phyloP scores from a whole-genome alignment of 2,329 filamentous ascomycete species.

The Colletotrichum neosansevieriae region DNA sequence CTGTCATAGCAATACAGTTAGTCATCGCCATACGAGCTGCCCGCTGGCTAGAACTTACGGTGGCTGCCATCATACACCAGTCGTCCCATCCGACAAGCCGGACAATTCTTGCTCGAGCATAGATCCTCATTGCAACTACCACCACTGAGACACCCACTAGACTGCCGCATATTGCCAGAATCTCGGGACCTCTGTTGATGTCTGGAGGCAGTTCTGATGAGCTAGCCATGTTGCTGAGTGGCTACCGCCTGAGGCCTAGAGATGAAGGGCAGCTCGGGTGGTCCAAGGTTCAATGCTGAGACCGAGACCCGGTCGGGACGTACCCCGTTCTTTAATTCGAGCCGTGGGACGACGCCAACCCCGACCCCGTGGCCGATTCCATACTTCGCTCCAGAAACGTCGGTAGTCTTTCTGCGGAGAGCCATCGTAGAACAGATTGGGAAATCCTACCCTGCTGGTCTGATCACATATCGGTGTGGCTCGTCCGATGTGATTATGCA shows the following conservation, averaged over 20 bases:
- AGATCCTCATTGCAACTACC: slow-evolving; percentile 44
- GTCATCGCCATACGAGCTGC: too few relatives aligned
- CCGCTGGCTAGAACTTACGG: slow-evolving; percentile 40
- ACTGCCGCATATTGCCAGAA: slow-evolving; percentile 46
- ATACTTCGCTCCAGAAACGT: not conserved
- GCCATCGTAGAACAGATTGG: not conserved
- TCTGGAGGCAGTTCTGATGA: slow-evolving; percentile 41
- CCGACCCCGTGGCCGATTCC: not conserved
- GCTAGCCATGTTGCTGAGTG: not conserved
- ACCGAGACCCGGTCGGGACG: not conserved
- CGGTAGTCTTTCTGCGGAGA: not conserved
- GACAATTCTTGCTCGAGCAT: slow-evolving; percentile 45
- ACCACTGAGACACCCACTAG: slow-evolving; percentile 44
- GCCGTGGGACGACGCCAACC: not conserved
- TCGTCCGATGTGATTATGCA: slow-evolving; percentile 1
- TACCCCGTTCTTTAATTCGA: not conserved
- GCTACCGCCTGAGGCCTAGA: too few relatives aligned
- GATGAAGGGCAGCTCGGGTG: too few relatives aligned
- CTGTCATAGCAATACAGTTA: not conserved
- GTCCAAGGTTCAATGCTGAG: not conserved
- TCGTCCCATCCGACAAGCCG: slow-evolving; percentile 45
- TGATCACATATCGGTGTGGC: not conserved
- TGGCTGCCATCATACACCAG: slow-evolving; percentile 46
- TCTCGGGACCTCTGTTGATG: slow-evolving; percentile 47
- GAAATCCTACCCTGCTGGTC: not conserved